Percentiles rank a stretch among this genome's conserved stretches.
These are phyloP conservation scores for Thielaviopsis punctulata DNA, from an alignment of 2,329 filamentous ascomycete genomes.

Conservation along the genomic window DNA sequence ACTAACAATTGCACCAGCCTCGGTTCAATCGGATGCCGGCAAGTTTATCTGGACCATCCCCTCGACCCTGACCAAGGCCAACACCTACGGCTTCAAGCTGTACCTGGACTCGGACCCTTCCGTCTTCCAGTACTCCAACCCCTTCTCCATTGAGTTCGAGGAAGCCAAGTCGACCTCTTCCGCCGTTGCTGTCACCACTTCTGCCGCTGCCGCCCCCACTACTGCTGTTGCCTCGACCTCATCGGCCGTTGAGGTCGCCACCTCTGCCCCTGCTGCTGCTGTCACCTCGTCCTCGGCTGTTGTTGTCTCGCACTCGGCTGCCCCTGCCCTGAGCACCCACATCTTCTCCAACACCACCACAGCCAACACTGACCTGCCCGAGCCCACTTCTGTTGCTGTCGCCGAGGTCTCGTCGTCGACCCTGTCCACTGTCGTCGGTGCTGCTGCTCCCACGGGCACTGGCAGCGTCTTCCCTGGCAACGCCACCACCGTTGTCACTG, in stretches of 20 bases:
- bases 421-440: neutral
- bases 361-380: conserved; percentile 17
- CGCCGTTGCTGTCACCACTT: conserved; percentile 3
- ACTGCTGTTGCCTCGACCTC: conserved; percentile 16
- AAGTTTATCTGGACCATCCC: conserved; percentile 34
- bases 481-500: conserved; percentile 12
- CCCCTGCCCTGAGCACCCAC: neutral
- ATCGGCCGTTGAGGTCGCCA: conserved; percentile 16
- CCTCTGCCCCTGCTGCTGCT: conserved; percentile 16
- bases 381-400: conserved; percentile 16
- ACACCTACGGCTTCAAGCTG: conserved; percentile 42
- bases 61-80: conserved; percentile 25
- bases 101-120: conserved; percentile 27
- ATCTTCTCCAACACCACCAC: conserved; percentile 13
- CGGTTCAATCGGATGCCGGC: conserved; percentile 27
- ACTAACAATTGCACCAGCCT: conserved; percentile 20
- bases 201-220: conserved; percentile 15
- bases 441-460: conserved; percentile 11
- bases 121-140: conserved; percentile 45
- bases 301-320: neutral
- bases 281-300: neutral
- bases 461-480: conserved; percentile 9
- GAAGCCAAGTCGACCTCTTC: conserved; percentile 13
- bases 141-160: conserved; percentile 34
- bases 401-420: conserved; percentile 7